Conservation (phyloP, 345 rosid genomes). For the Arabidopsis arenosa region DNA sequence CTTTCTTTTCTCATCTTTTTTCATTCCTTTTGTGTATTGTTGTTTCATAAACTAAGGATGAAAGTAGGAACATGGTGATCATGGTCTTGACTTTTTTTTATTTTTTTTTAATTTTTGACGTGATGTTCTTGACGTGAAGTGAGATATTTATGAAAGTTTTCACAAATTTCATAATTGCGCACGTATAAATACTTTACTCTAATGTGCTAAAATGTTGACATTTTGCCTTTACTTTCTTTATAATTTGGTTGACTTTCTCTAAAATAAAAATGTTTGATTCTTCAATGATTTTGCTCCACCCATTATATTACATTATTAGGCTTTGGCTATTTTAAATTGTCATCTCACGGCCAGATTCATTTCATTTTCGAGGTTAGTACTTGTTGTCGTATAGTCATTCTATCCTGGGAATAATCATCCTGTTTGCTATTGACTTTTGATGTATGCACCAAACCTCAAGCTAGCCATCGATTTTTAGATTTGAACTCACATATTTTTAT, state of each 20-base stretch:
- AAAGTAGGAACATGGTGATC: constrained; percentile 5
- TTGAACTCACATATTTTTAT: background rate
- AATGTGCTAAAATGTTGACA: constrained; percentile 38
- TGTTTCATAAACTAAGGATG: background rate
- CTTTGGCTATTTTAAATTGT: background rate
- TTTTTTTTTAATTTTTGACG: background rate
- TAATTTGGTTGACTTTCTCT: constrained; percentile 35
- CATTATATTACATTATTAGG: constrained; percentile 34
- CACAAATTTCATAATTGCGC: constrained; percentile 13
- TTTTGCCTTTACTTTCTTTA: constrained; percentile 21
- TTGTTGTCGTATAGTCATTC: constrained; percentile 3
- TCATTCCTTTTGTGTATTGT: constrained; percentile 10
- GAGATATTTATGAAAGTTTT: background rate
- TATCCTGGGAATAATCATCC: background rate
- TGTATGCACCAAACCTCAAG: constrained; percentile 26
- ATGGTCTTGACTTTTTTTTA: constrained; percentile 17
- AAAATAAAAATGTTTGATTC: background rate
- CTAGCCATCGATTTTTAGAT: background rate
- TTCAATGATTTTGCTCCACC: constrained; percentile 29
- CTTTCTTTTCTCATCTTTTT: background rate
- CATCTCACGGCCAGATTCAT: constrained; percentile 25
- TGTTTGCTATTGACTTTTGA: constrained; percentile 26
- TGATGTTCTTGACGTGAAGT: constrained; percentile 16
- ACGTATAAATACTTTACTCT: background rate
- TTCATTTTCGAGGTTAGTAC: constrained; percentile 21